phyloP scores from a whole-genome alignment of 1,139 yeast species.

The Citeromyces hawaiiensis region DNA sequence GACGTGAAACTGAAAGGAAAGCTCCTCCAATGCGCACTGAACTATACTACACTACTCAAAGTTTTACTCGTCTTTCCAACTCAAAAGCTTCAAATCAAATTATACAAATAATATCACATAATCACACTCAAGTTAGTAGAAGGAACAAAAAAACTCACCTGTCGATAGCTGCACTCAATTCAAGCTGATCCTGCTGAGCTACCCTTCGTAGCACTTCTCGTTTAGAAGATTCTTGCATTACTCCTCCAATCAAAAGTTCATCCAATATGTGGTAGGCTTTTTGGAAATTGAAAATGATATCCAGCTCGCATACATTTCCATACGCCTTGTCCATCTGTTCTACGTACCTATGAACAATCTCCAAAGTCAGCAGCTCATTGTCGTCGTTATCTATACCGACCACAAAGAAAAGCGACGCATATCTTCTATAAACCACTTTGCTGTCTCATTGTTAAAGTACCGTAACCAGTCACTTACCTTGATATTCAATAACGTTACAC shows the following conservation, averaged over 20 bases:
- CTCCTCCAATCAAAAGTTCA: slow-evolving; percentile 75
- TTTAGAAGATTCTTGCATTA: slow-evolving; percentile 72
- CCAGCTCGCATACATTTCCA: slow-evolving; percentile 93
- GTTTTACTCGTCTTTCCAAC: too few relatives aligned
- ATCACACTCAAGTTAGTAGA: not conserved
- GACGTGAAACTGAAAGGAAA: too few relatives aligned
- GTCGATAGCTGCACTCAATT: slow-evolving; percentile 16
- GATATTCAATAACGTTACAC: slow-evolving; percentile 92
- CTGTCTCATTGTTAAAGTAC: slow-evolving; percentile 16
- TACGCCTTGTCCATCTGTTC: slow-evolving; percentile 94
- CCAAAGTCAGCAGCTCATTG: slow-evolving; percentile 78
- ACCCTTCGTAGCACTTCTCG: slow-evolving; percentile 68
- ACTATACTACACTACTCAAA: too few relatives aligned
- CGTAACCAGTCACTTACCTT: slow-evolving; percentile 18
- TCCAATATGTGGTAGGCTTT: slow-evolving; percentile 88
- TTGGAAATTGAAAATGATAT: slow-evolving; percentile 87
- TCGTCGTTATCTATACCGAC: slow-evolving; percentile 77
- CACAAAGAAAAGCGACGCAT: slow-evolving; percentile 84
- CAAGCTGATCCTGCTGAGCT: slow-evolving; percentile 68
- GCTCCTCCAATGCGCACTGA: too few relatives aligned
- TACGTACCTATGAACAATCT: slow-evolving; percentile 83
- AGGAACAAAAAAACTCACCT: not conserved
- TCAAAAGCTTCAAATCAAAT: too few relatives aligned
- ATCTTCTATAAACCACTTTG: slow-evolving; percentile 80
- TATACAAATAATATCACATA: not conserved